Evolutionary conservation across 306 rosid species (phyloP).

Genomic region (Rosa lucieae): DNA sequence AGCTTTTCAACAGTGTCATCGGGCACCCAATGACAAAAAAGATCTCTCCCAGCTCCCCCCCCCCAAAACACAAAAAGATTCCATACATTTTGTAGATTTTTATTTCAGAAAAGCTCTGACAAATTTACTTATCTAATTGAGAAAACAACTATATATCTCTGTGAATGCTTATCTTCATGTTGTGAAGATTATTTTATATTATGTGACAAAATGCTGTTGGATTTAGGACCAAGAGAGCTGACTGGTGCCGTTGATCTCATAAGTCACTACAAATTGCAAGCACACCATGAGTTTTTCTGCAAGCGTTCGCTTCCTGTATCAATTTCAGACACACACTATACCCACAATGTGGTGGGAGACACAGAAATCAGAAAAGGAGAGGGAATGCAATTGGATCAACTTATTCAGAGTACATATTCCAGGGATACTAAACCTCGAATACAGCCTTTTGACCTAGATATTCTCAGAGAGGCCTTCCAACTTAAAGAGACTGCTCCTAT

Average conservation of each 20-base stretch:
- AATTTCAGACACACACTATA: constrained; percentile 84
- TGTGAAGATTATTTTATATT: not conserved
- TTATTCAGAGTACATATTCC: constrained; percentile 63
- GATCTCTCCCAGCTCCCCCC: not conserved
- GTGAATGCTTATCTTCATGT: not conserved
- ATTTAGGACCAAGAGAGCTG: constrained; percentile 87
- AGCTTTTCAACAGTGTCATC: not conserved
- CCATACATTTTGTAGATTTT: not conserved
- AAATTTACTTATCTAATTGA: not conserved
- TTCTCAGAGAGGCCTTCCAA: constrained; percentile 85
- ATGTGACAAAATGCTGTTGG: constrained; percentile 29
- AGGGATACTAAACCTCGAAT: constrained; percentile 70
- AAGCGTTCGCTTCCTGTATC: constrained; percentile 86
- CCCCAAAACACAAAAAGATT: not conserved
- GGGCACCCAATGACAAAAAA: not conserved
- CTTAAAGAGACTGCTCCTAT: constrained; percentile 75
- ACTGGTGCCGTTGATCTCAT: constrained; percentile 93
- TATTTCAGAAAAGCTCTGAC: not conserved
- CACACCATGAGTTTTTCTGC: constrained; percentile 95
- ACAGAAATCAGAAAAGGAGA: constrained; percentile 95
- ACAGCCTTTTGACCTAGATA: constrained; percentile 78
- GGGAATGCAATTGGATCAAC: constrained; percentile 97
- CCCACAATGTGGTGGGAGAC: constrained; percentile 89
- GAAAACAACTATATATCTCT: not conserved
- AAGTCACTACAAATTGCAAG: constrained; percentile 76